phyloP scores from a whole-genome alignment of 2,329 filamentous ascomycete species.

The Fusarium burgessii region DNA sequence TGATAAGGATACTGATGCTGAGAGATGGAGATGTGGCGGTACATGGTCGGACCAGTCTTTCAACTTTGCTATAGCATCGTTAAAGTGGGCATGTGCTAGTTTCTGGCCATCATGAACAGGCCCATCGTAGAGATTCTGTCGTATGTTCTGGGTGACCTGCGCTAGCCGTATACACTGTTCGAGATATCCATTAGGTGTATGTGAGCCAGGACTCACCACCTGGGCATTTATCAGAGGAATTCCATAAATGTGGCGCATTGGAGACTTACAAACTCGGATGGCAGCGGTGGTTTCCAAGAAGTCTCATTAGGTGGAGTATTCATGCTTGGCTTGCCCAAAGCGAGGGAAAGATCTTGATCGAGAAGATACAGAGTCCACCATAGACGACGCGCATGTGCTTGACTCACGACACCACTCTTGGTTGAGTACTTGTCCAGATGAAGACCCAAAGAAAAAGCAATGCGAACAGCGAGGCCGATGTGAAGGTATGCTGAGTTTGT shows the following conservation, averaged over 20 bases:
- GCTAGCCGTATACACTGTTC: not conserved
- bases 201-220: not conserved
- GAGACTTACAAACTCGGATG: not conserved
- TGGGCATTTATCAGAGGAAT: not conserved
- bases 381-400: accelerated
- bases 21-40: not conserved
- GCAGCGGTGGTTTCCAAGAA: not conserved
- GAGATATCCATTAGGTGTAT: not conserved
- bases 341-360: not conserved
- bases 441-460: not conserved
- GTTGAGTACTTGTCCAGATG: not conserved
- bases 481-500: not conserved
- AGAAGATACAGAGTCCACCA: not conserved
- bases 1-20: not conserved
- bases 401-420: accelerated
- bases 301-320: not conserved
- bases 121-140: not conserved
- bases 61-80: accelerated
- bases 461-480: not conserved
- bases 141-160: not conserved
- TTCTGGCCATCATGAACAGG: not conserved
- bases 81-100: not conserved
- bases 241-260: too few relatives aligned
- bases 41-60: not conserved
- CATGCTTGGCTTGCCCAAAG: not conserved